phyloP scores from a whole-genome alignment of 78 protist genomes.

The Dictyostelium firmibasis region DNA sequence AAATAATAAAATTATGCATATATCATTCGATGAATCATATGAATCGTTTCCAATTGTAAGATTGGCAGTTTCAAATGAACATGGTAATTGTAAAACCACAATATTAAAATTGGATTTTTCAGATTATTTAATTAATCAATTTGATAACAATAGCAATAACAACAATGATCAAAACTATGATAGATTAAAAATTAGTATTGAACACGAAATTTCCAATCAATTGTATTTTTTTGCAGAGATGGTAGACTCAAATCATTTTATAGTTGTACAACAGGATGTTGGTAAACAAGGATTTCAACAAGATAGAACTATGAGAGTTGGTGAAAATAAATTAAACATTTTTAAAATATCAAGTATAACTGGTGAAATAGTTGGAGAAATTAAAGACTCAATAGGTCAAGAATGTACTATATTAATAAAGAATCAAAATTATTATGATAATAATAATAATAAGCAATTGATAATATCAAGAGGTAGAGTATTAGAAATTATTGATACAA shows the following conservation, averaged over 20 bases:
- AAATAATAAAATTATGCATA: slow-evolving; percentile 53
- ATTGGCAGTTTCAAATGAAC: slow-evolving; percentile 46
- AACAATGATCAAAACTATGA: background rate
- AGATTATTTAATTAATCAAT: background rate
- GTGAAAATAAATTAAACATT: slow-evolving; percentile 7
- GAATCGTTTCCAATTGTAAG: background rate
- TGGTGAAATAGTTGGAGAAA: background rate
- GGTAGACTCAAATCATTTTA: background rate
- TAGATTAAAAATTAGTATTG: background rate
- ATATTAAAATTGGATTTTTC: slow-evolving; percentile 8
- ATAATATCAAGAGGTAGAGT: slow-evolving; percentile 32
- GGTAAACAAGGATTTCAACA: slow-evolving; percentile 57
- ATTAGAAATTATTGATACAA: background rate
- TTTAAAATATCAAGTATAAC: background rate
- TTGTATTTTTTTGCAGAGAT: slow-evolving; percentile 46
- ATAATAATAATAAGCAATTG: background rate
- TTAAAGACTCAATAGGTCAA: background rate
- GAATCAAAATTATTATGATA: background rate
- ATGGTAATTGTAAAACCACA: slow-evolving; percentile 38
- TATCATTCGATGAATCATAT: slow-evolving; percentile 18
- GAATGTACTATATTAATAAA: slow-evolving; percentile 11
- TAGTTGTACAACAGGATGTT: slow-evolving; percentile 31
- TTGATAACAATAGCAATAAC: background rate
- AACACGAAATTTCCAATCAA: background rate
- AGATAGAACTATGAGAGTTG: slow-evolving; percentile 22